Evolutionary conservation across 306 rosid species (phyloP).

Genomic region (Medicago ruthenica): DNA sequence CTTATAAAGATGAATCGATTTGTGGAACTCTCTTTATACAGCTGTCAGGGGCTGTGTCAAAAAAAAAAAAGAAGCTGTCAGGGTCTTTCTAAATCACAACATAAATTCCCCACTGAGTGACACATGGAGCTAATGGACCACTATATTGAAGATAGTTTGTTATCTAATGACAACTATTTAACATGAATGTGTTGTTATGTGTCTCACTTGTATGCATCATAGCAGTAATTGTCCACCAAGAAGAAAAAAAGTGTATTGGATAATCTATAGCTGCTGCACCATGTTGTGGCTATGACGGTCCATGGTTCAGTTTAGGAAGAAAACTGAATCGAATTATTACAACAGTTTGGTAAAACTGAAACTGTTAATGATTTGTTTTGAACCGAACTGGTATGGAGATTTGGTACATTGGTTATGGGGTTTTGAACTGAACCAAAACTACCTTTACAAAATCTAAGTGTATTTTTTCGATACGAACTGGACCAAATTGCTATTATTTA

Average conservation of each 20-base stretch:
- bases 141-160: constrained; percentile 17
- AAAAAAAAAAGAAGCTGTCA: constrained; percentile 39
- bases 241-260: background rate
- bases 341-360: no score
- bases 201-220: constrained; percentile 19
- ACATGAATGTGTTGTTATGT: constrained; percentile 20
- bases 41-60: constrained; percentile 38
- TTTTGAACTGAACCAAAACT: no score
- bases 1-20: constrained; percentile 19
- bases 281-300: no score
- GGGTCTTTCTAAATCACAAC: constrained; percentile 28
- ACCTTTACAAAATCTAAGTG: no score
- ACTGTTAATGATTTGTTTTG: no score
- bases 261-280: no score
- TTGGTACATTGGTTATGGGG: no score
- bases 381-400: no score
- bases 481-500: no score
- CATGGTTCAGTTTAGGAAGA: no score
- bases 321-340: no score
- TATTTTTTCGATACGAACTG: no score
- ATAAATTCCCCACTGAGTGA: constrained; percentile 35
- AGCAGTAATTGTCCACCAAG: background rate
- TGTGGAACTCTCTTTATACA: constrained; percentile 12
- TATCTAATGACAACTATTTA: constrained; percentile 12
- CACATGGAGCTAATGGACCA: constrained; percentile 38